A percentile compares a stretch with the other conserved stretches of the same genome.
These are phyloP conservation scores for Alternaria consortialis DNA, from an alignment of 2,329 filamentous ascomycete species.

Conservation along the genomic window DNA sequence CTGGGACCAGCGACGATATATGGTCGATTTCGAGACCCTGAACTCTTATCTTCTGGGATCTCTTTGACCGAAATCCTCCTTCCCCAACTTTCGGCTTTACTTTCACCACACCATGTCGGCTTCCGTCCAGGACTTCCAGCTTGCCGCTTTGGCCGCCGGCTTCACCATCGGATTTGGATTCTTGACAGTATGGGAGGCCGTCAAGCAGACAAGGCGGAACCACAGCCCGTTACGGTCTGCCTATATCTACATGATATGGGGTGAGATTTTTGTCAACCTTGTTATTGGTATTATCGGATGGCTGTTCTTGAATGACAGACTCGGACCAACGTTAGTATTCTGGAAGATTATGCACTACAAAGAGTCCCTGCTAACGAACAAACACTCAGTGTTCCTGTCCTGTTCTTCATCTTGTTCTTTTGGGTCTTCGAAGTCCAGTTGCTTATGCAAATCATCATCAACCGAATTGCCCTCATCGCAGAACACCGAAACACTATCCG, in stretches of 20 bases:
- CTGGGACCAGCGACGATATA: slow-evolving; percentile 5
- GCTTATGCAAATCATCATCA: slow-evolving; percentile 65
- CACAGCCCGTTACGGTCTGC: slow-evolving; percentile 43
- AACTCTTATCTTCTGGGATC: background rate
- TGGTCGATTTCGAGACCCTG: background rate
- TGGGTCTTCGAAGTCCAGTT: slow-evolving; percentile 57
- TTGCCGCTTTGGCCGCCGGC: slow-evolving; percentile 46
- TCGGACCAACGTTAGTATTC: slow-evolving; percentile 42
- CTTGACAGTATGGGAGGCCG: slow-evolving; percentile 47
- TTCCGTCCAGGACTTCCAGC: slow-evolving; percentile 38
- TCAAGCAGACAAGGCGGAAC: slow-evolving; percentile 48
- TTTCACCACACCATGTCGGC: slow-evolving; percentile 26
- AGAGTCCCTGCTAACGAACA: slow-evolving; percentile 3
- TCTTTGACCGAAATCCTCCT: slow-evolving; percentile 5
- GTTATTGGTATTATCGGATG: slow-evolving; percentile 43
- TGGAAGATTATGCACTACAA: background rate
- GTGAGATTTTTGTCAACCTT: slow-evolving; percentile 42
- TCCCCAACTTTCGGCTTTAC: slow-evolving; percentile 5
- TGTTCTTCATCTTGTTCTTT: slow-evolving; percentile 45
- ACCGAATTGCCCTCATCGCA: slow-evolving; percentile 61
- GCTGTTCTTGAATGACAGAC: slow-evolving; percentile 40
- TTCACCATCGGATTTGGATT: slow-evolving; percentile 49
- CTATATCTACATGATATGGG: slow-evolving; percentile 52
- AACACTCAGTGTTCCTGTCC: slow-evolving; percentile 33
- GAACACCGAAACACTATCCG: slow-evolving; percentile 51